Evolutionary conservation across 441 rosid genomes (phyloP), one percentile per base, ranked within the genome.

Genomic region (Dalechampia spathulata): DNA sequence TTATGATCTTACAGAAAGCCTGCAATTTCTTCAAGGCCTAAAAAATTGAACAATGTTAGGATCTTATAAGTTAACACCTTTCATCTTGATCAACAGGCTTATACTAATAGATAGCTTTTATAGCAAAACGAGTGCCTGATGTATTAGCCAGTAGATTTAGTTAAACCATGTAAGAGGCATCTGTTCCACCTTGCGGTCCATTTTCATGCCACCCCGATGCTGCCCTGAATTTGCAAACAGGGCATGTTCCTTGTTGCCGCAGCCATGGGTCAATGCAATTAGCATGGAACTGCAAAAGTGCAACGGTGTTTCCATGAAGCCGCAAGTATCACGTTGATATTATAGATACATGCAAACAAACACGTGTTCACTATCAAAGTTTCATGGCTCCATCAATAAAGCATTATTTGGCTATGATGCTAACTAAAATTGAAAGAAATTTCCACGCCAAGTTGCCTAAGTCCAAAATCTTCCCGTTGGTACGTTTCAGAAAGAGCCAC

Each of bases 191-290:
- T 38, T 52, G 69, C n/a, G n/a, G n/a, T 43, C 73, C 80, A 44
- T 57, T 70, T 60, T 74, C 90, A 20, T 60, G 82, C 93, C 90
- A 79, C 67, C 79, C 78, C 6, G 86, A 73, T 63, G 78, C 85
- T 53, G 85, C 98, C 72, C 72, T 75, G 74, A 72, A 80, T 65
- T 87, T 87, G 72, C 98, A 87, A 26, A 87, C 90, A 7, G 96
- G 98, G 66, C 96, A 91, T 14, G 96, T 90, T 62, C 95, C 96
- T 62, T 91, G 96, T 58, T 83, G 96, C 67, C 79, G 68, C 62
- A 85, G 73, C 96, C 98, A 90, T 1, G 95, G 95, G 41, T 85
- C 92, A 0, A 91, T 91, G 80, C 96, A 91, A 56, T 48, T 75
- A 0, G 92, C 82, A 80, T 85, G 98, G 72, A 85, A 85, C 96